phyloP scores from a whole-genome alignment of 1,139 yeast genomes.

The Casaregolazyma suthepensis region DNA sequence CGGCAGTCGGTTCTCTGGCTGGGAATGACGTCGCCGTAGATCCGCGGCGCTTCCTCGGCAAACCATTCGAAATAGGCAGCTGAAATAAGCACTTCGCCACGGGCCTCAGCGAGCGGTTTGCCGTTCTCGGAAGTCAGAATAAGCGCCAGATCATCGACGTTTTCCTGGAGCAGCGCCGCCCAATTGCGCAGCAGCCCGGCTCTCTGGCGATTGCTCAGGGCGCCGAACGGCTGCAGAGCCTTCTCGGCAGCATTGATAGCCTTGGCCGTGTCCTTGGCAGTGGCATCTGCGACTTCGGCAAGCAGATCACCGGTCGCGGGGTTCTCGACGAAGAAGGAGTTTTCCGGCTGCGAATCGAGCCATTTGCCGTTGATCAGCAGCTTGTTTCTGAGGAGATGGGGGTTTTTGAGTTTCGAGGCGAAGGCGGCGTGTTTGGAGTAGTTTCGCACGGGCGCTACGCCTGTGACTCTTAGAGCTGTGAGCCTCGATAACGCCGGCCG shows the following conservation, averaged over 20 bases:
- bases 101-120: slow-evolving; percentile 67
- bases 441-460: background rate
- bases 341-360: slow-evolving; percentile 45
- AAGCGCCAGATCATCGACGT: slow-evolving; percentile 67
- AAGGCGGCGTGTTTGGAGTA: background rate
- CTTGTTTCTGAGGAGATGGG: slow-evolving; percentile 49
- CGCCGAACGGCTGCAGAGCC: slow-evolving; percentile 55
- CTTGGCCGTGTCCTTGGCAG: slow-evolving; percentile 37
- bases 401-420: slow-evolving; percentile 39
- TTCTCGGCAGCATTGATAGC: slow-evolving; percentile 56
- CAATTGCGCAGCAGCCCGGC: slow-evolving; percentile 58
- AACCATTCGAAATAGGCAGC: slow-evolving; percentile 85
- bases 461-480: too few species aligned
- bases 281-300: slow-evolving; percentile 51
- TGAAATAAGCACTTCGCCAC: slow-evolving; percentile 70
- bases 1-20: slow-evolving; percentile 53
- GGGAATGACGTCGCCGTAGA: slow-evolving; percentile 66
- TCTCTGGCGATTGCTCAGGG: slow-evolving; percentile 58
- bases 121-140: slow-evolving; percentile 79
- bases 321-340: slow-evolving; percentile 60
- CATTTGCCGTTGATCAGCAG: slow-evolving; percentile 71
- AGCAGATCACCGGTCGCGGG: slow-evolving; percentile 66
- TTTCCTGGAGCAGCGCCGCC: slow-evolving; percentile 55
- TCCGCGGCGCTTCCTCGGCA: slow-evolving; percentile 76
- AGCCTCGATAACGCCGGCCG: background rate